These are phyloP conservation scores for Trifolium pratense DNA, from an alignment of 306 rosid species.

Conservation along the genomic window DNA sequence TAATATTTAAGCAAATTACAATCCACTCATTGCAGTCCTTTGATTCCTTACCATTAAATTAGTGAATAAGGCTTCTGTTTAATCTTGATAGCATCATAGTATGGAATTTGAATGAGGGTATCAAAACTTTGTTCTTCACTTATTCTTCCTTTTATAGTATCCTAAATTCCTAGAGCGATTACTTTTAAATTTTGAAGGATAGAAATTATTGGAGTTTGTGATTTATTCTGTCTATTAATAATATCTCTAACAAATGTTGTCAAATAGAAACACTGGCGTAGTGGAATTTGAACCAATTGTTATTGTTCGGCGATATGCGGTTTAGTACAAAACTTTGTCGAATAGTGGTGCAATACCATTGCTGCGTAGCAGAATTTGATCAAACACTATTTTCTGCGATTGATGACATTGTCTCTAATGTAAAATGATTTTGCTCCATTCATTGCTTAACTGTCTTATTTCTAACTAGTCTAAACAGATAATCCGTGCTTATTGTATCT, in stretches of 20 bases:
- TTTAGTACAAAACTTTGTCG: background rate
- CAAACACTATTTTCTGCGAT: background rate
- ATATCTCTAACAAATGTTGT: background rate
- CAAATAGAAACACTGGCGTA: background rate
- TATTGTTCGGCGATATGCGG: background rate
- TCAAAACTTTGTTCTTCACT: background rate
- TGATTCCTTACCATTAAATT: background rate
- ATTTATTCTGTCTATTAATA: background rate
- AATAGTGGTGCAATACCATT: background rate
- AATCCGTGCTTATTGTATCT: conserved; percentile 14
- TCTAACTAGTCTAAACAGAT: conserved; percentile 8
- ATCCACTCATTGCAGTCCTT: too few species aligned
- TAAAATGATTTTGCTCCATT: background rate
- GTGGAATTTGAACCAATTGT: background rate
- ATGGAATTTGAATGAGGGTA: conserved; percentile 1
- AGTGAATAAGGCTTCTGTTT: background rate
- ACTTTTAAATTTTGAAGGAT: conserved; percentile 31
- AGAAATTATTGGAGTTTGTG: conserved; percentile 11
- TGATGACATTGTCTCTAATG: background rate
- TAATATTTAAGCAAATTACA: too few species aligned
- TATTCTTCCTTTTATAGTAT: conserved; percentile 19
- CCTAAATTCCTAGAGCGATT: background rate
- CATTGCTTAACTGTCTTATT: conserved; percentile 19
- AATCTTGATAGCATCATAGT: conserved; percentile 6
- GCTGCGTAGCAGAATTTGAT: background rate